A percentile compares a stretch with the other conserved stretches of the same genome.
Conservation (phyloP, 2,329 filamentous ascomycete genomes). For the Colletotrichum sp. region DNA sequence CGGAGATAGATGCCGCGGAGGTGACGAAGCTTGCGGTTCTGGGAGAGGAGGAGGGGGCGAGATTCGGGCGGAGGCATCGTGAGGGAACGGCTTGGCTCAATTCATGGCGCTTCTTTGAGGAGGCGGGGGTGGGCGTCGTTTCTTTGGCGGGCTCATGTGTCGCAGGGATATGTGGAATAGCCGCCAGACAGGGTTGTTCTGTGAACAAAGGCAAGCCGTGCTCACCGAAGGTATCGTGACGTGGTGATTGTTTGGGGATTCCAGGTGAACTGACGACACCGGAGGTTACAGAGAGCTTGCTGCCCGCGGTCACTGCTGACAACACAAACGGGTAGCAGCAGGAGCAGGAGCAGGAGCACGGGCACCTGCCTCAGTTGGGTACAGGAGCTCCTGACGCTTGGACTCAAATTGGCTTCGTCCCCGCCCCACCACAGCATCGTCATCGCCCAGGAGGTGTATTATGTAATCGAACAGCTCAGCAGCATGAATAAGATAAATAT, state of each 20-base stretch:
- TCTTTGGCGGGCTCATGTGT: background rate
- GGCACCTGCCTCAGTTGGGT: background rate
- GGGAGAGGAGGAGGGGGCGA: slow-evolving; percentile 60
- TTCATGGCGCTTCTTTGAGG: slow-evolving; percentile 6
- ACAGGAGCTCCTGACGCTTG: background rate
- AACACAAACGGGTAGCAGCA: background rate
- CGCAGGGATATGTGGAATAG: background rate
- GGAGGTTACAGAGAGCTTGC: background rate
- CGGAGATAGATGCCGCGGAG: slow-evolving; percentile 85
- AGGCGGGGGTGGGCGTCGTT: background rate
- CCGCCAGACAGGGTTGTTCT: background rate
- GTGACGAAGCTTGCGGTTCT: slow-evolving; percentile 90
- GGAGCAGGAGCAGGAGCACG: background rate
- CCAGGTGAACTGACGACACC: background rate
- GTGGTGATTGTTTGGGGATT: background rate
- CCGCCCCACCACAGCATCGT: background rate
- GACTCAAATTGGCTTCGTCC: background rate
- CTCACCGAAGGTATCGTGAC: background rate
- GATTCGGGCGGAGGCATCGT: slow-evolving; percentile 23
- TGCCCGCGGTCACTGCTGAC: background rate
- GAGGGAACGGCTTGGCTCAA: background rate
- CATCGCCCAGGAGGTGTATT: background rate
- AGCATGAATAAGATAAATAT: background rate
- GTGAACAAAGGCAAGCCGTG: background rate
- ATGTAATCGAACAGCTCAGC: background rate